phyloP scores from a whole-genome alignment of 169 alveolate species.

The Plasmodium billcollinsi region DNA sequence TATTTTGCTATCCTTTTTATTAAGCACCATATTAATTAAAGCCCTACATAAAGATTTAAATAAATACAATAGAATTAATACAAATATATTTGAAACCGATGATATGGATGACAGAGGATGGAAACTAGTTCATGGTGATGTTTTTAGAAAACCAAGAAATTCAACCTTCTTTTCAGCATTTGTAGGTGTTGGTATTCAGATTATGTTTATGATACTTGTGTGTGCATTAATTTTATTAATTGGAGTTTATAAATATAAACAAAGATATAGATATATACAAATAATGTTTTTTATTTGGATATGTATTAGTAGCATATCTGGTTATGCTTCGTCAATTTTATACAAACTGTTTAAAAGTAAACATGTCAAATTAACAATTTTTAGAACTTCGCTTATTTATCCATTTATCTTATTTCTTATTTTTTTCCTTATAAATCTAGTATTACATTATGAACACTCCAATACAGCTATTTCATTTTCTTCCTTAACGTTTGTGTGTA shows the following conservation, averaged over 20 bases:
- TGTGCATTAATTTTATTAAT: constrained; percentile 87
- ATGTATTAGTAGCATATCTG: constrained; percentile 91
- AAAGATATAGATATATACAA: constrained; percentile 78
- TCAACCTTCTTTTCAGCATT: constrained; percentile 85
- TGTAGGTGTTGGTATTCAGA: constrained; percentile 92
- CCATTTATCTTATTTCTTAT: constrained; percentile 27
- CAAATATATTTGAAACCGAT: constrained; percentile 83
- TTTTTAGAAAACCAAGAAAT: constrained; percentile 91
- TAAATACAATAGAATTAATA: constrained; percentile 85
- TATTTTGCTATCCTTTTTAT: constrained; percentile 85
- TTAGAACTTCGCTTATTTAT: constrained; percentile 32
- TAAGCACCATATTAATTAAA: constrained; percentile 89
- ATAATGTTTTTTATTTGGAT: constrained; percentile 90
- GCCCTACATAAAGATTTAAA: constrained; percentile 90
- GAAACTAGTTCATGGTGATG: constrained; percentile 94
- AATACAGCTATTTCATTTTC: constrained; percentile 58
- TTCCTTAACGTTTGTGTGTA: constrained; percentile 38
- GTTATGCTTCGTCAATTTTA: constrained; percentile 88
- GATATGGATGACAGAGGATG: constrained; percentile 91
- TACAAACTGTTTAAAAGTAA: constrained; percentile 84
- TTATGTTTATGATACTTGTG: constrained; percentile 80
- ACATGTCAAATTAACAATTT: constrained; percentile 12
- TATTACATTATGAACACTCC: constrained; percentile 57
- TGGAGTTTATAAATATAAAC: constrained; percentile 71
- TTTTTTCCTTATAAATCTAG: constrained; percentile 34